These are phyloP conservation scores for Aegilops speltoides DNA, from an alignment of 176 grass and related monocot genomes.

Conservation along the genomic window DNA sequence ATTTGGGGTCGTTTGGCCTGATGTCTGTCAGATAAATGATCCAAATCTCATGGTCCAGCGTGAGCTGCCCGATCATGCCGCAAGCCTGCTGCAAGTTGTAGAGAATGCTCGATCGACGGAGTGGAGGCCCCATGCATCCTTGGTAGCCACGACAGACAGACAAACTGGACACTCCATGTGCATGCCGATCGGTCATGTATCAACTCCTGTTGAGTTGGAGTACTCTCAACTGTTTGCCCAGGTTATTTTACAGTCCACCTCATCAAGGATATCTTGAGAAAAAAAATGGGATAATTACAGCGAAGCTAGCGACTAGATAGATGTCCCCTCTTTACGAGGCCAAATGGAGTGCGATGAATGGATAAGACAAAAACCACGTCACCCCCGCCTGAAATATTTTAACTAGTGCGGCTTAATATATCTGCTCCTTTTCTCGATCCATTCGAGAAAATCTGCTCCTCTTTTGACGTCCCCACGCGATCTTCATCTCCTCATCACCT, in stretches of 20 bases:
- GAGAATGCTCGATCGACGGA: neutral
- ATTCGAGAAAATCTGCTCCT: neutral
- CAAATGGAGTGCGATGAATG: constrained; percentile 16
- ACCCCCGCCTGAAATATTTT: neutral
- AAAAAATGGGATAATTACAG: neutral
- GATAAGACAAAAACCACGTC: constrained; percentile 29
- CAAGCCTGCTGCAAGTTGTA: neutral
- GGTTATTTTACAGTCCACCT: too few species aligned
- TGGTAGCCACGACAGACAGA: neutral
- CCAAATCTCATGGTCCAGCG: too few species aligned
- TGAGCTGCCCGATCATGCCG: too few species aligned
- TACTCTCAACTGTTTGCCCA: too few species aligned
- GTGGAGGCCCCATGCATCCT: neutral
- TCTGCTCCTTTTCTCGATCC: neutral
- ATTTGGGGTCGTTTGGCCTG: too few species aligned
- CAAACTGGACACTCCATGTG: neutral
- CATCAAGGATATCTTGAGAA: neutral
- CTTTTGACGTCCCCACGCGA: neutral
- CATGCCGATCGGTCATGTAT: neutral
- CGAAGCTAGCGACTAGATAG: neutral
- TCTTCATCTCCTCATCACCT: neutral
- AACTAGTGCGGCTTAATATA: constrained; percentile 6
- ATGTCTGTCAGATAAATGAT: too few species aligned
- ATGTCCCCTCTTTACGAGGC: neutral
- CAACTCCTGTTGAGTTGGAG: neutral